phyloP scores from a whole-genome alignment of 495 filamentous ascomycete genomes.

The Platismatia glauca region DNA sequence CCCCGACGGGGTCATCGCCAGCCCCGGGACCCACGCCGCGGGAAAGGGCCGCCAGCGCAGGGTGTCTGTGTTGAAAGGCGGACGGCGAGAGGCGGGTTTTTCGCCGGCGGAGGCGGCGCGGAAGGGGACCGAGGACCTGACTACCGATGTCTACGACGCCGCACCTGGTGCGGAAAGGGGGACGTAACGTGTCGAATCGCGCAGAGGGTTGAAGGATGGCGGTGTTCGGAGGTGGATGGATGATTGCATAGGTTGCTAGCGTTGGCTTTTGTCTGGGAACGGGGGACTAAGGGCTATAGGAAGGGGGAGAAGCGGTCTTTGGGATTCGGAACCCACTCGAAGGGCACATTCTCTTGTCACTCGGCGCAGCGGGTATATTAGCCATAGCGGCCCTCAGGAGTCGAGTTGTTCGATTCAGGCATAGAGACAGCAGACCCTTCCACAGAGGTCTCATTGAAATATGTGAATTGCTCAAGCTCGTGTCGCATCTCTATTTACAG shows the following conservation, averaged over 20 bases:
- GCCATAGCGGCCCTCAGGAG: too few species aligned
- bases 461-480: neutral
- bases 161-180: slow-evolving; percentile 19
- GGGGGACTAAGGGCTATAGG: too few species aligned
- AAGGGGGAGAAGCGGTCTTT: too few species aligned
- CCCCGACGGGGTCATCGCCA: neutral
- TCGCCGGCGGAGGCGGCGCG: neutral
- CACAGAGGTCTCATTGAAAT: too few species aligned
- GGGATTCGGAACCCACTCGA: too few species aligned
- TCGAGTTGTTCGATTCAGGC: too few species aligned
- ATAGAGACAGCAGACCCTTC: too few species aligned
- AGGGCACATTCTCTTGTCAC: too few species aligned
- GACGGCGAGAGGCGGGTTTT: neutral
- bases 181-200: slow-evolving; percentile 37
- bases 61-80: neutral
- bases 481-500: slow-evolving; percentile 2
- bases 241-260: too few species aligned
- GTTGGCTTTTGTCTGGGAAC: too few species aligned
- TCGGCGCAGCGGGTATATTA: too few species aligned
- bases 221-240: neutral
- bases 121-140: neutral
- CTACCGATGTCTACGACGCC: neutral
- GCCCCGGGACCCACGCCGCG: neutral
- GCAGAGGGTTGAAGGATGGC: neutral
- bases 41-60: neutral